Percentiles rank a stretch among this genome's conserved stretches.
These are phyloP conservation scores for Diutina scorzettiae DNA, from an alignment of 1,139 yeast genomes.

Conservation along the genomic window DNA sequence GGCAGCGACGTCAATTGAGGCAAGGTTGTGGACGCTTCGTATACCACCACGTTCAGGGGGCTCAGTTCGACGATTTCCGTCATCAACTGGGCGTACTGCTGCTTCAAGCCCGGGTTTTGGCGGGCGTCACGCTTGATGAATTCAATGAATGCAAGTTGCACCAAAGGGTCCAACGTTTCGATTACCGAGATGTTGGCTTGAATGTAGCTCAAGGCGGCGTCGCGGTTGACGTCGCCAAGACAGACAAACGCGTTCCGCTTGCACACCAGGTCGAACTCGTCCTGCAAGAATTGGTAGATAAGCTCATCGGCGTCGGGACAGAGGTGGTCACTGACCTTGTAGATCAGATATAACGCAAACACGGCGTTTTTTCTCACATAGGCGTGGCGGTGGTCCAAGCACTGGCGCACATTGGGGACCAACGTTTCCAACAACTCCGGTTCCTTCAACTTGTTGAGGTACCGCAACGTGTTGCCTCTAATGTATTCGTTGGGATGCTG, in stretches of 20 bases:
- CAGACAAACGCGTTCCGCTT: constrained; percentile 93
- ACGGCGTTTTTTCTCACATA: constrained; percentile 97
- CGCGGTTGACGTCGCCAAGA: constrained; percentile 72
- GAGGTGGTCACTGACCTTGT: constrained; percentile 71
- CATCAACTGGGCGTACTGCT: constrained; percentile 62
- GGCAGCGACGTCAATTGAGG: constrained; percentile 63
- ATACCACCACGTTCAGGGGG: constrained; percentile 58
- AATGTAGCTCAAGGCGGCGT: constrained; percentile 70
- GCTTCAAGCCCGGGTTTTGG: constrained; percentile 49
- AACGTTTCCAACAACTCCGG: constrained; percentile 91
- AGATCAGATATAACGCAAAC: constrained; percentile 77
- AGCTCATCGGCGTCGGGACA: constrained; percentile 92
- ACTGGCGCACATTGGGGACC: constrained; percentile 83
- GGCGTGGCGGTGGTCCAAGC: constrained; percentile 94
- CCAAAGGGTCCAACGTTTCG: constrained; percentile 65
- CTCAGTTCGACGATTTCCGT: constrained; percentile 62
- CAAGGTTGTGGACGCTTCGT: constrained; percentile 86
- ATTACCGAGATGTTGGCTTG: constrained; percentile 57
- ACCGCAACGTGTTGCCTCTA: constrained; percentile 89
- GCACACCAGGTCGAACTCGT: constrained; percentile 88
- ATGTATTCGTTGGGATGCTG: constrained; percentile 97
- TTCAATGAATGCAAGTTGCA: constrained; percentile 86
- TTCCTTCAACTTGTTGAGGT: constrained; percentile 81
- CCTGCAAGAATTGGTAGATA: constrained; percentile 57
- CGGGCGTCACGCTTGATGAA: constrained; percentile 78